Evolutionary conservation across 441 rosid species (phyloP).

Genomic region (Daphne laureola): DNA sequence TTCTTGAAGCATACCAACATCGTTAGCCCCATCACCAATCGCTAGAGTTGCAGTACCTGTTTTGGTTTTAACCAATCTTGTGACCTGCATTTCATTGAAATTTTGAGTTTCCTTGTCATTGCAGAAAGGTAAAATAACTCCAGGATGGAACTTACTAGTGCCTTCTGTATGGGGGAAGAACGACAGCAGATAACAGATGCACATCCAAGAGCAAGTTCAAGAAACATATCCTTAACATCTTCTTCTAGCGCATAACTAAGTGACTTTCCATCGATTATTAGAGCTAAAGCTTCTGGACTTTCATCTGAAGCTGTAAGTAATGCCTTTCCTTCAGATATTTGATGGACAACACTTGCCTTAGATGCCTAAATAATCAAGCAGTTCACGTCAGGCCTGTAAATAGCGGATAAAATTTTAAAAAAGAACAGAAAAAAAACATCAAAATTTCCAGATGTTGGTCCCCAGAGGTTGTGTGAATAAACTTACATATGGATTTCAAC

Average conservation of each 20-base stretch:
- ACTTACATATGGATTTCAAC: no score
- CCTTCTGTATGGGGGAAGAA: slow-evolving; percentile 97
- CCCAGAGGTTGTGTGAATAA: no score
- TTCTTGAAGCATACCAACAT: slow-evolving; percentile 98
- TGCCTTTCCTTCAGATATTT: slow-evolving; percentile 48
- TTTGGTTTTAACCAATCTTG: slow-evolving; percentile 64
- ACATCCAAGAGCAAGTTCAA: slow-evolving; percentile 84
- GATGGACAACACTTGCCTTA: slow-evolving; percentile 48
- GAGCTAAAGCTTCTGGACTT: slow-evolving; percentile 59
- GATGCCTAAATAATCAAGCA: slow-evolving; percentile 39
- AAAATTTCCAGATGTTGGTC: no score
- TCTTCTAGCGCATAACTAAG: slow-evolving; percentile 72
- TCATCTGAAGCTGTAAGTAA: slow-evolving; percentile 41
- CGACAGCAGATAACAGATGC: slow-evolving; percentile 98
- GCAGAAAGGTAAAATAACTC: slow-evolving; percentile 9
- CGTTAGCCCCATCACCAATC: slow-evolving; percentile 91
- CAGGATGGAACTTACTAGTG: slow-evolving; percentile 50
- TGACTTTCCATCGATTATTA: slow-evolving; percentile 88
- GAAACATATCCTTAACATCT: slow-evolving; percentile 55
- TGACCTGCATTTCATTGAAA: slow-evolving; percentile 37
- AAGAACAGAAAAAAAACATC: neutral
- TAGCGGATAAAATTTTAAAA: no score
- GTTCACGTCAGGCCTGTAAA: slow-evolving; percentile 8
- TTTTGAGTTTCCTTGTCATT: slow-evolving; percentile 2
- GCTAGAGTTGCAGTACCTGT: slow-evolving; percentile 70